These are phyloP conservation scores for Phaffomyces antillensis DNA, from an alignment of 805 yeast species.

Conservation along the genomic window DNA sequence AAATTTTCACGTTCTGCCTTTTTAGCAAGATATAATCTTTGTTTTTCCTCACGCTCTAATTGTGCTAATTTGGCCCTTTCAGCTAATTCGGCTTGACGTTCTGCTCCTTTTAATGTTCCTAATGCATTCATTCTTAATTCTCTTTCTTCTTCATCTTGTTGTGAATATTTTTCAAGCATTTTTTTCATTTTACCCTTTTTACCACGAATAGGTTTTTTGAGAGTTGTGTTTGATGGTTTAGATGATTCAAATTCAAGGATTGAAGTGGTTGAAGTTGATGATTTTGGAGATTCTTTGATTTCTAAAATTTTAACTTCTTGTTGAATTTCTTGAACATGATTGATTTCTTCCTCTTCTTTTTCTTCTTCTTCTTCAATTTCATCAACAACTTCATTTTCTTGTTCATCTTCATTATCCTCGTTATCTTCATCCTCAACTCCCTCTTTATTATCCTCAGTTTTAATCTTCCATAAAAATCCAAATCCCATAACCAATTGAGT, in stretches of 20 bases:
- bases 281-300: background rate
- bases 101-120: slow-evolving; percentile 60
- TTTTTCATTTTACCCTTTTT: slow-evolving; percentile 80
- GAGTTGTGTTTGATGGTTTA: background rate
- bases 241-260: background rate
- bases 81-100: slow-evolving; percentile 25
- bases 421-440: slow-evolving; percentile 25
- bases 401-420: background rate
- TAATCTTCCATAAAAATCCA: slow-evolving; percentile 69
- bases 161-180: slow-evolving; percentile 74
- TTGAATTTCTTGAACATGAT: background rate
- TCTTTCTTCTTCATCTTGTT: slow-evolving; percentile 89
- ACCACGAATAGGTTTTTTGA: slow-evolving; percentile 58
- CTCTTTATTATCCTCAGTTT: slow-evolving; percentile 43
- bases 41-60: slow-evolving; percentile 28
- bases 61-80: slow-evolving; percentile 28
- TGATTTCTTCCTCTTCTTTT: slow-evolving; percentile 1
- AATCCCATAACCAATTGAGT: slow-evolving; percentile 87
- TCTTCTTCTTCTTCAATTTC: slow-evolving; percentile 8
- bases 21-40: slow-evolving; percentile 33
- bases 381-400: slow-evolving; percentile 3
- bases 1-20: slow-evolving; percentile 12
- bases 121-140: slow-evolving; percentile 66
- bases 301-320: too few relatives aligned
- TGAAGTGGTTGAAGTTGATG: slow-evolving; percentile 1